phyloP scores from a whole-genome alignment of 2,329 filamentous ascomycete genomes.

The Scytalidium lignicola region DNA sequence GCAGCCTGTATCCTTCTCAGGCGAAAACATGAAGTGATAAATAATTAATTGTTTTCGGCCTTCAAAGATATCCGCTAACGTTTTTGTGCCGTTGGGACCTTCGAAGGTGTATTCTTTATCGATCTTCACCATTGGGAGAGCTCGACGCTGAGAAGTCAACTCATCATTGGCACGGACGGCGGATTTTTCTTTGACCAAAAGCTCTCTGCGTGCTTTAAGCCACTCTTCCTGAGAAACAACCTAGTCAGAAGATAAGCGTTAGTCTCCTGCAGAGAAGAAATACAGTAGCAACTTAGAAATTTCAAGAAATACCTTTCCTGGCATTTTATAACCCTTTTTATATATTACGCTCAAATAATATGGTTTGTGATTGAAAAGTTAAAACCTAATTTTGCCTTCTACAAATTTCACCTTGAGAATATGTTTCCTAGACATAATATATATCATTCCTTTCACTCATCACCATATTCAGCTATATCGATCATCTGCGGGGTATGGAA shows the following conservation, averaged over 20 bases:
- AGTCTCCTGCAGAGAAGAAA: not conserved
- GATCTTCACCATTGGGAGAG: conserved; percentile 36
- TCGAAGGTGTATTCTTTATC: conserved; percentile 32
- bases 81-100: conserved; percentile 21
- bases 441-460: no score
- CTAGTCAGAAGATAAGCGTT: conserved; percentile 12
- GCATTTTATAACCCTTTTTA: conserved; percentile 10
- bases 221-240: conserved; percentile 30
- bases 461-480: no score
- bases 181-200: conserved; percentile 32
- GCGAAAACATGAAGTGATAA: conserved; percentile 43
- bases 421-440: no score
- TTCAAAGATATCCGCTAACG: conserved; percentile 29
- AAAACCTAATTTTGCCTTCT: no score
- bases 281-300: not conserved
- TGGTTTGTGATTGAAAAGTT: no score
- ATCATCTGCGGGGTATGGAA: not conserved
- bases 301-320: conserved; percentile 12
- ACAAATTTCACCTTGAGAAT: no score
- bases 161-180: conserved; percentile 24
- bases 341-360: no score
- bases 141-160: conserved; percentile 27
- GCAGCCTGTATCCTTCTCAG: conserved; percentile 31
- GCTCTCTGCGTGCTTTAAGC: conserved; percentile 28
- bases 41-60: conserved; percentile 33